A percentile compares a stretch with the other conserved stretches of the same genome.
phyloP scores from a whole-genome alignment of 306 rosid genomes.

The Cyamopsis tetragonoloba region DNA sequence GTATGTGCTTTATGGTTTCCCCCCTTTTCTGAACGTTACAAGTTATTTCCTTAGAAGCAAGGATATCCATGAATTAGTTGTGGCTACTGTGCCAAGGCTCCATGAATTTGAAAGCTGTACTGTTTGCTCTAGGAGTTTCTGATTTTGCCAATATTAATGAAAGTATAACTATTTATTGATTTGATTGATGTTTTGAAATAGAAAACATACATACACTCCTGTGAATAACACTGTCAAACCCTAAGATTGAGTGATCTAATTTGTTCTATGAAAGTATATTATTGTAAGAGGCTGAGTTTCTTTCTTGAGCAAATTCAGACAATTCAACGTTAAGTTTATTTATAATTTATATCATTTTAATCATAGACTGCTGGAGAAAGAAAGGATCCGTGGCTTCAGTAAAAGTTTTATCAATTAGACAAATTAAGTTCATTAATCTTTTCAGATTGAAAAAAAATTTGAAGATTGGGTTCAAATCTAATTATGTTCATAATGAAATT shows the following conservation, averaged over 20 bases:
- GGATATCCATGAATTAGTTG: neutral
- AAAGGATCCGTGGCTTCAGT: neutral
- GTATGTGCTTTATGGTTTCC: conserved; percentile 35
- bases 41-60: neutral
- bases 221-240: too few relatives aligned
- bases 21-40: neutral
- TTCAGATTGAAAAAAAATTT: neutral
- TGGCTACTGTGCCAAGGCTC: neutral
- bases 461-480: neutral
- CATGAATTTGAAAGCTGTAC: conserved; percentile 11
- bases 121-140: neutral
- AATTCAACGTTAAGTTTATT: too few relatives aligned
- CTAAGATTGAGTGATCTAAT: too few relatives aligned
- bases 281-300: too few relatives aligned
- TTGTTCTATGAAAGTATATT: too few relatives aligned
- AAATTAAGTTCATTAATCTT: neutral
- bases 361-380: neutral
- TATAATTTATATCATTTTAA: conserved; percentile 3
- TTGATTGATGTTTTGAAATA: too few relatives aligned
- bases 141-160: too few relatives aligned
- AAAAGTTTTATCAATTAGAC: neutral
- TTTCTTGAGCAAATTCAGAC: too few relatives aligned
- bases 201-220: too few relatives aligned
- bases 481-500: neutral
- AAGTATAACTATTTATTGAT: too few relatives aligned